Evolutionary conservation across 1,284 basidiomycete genomes (phyloP).

Genomic region (Apiotrichum porosum): DNA sequence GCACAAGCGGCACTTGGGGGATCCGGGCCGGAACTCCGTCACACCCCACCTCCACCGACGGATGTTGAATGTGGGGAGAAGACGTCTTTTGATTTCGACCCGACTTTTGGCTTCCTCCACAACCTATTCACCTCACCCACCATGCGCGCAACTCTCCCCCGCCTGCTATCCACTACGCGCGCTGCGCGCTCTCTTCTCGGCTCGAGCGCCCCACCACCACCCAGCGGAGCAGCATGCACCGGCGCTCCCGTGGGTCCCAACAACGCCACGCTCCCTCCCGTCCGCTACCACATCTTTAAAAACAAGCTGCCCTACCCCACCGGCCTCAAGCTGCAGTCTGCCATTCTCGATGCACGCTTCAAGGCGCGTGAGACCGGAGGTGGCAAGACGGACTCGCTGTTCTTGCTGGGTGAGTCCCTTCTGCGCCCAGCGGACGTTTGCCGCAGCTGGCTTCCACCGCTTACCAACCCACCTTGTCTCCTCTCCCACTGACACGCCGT

Average conservation of each 20-base stretch:
- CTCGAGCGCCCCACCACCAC: neutral
- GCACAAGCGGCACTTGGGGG: too few relatives aligned
- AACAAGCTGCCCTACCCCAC: conserved; percentile 65
- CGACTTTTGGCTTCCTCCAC: too few relatives aligned
- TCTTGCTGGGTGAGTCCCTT: conserved; percentile 52
- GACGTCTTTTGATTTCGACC: too few relatives aligned
- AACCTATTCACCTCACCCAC: neutral
- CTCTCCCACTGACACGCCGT: conserved; percentile 4
- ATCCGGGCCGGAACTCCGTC: too few relatives aligned
- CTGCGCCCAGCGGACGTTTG: too few relatives aligned
- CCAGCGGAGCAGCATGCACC: conserved; percentile 2
- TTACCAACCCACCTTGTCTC: too few relatives aligned
- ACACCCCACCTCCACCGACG: too few relatives aligned
- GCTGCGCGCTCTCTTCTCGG: conserved; percentile 2
- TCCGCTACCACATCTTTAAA: conserved; percentile 71
- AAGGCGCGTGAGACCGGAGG: conserved; percentile 20
- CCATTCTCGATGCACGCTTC: conserved; percentile 61
- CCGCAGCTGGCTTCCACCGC: conserved; percentile 50
- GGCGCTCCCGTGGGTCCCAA: conserved; percentile 3
- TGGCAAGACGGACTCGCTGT: conserved; percentile 51
- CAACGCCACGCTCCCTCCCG: conserved; percentile 50
- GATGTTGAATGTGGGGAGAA: too few relatives aligned
- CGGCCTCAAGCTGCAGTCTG: conserved; percentile 66
- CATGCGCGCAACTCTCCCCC: conserved; percentile 8
- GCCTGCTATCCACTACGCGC: neutral